Percentiles rank a stretch among this genome's conserved stretches.
Conservation (phyloP, 2,329 filamentous ascomycete genomes). For the Lasiodiplodia sp. region DNA sequence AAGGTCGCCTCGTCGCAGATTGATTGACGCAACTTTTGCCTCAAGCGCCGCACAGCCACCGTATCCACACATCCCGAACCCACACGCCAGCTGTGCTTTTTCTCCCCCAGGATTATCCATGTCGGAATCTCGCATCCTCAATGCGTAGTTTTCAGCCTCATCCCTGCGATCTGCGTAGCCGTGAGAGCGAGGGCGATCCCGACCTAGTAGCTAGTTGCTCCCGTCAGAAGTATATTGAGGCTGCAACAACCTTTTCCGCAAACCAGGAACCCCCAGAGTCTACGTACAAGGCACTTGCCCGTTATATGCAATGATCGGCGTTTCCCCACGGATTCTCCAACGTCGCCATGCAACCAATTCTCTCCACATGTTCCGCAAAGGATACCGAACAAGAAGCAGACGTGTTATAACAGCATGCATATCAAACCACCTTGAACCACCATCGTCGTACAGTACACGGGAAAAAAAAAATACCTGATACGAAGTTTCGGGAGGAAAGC, state of each 20-base stretch:
- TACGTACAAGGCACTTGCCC: background rate
- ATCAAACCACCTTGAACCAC: background rate
- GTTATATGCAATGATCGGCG: background rate
- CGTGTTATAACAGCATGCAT: background rate
- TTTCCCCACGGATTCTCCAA: background rate
- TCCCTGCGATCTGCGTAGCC: slow-evolving; percentile 7
- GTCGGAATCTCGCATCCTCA: background rate
- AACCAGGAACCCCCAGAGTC: background rate
- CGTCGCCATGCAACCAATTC: background rate
- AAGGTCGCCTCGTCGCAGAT: background rate
- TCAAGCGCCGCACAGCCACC: background rate
- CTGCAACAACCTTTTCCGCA: background rate
- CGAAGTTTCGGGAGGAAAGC: background rate
- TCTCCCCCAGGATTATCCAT: background rate
- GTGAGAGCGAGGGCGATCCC: background rate
- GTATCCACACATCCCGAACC: background rate
- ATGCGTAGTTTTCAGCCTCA: background rate
- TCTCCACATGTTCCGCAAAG: background rate
- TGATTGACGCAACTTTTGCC: background rate
- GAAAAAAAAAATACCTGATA: background rate
- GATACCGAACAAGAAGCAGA: background rate
- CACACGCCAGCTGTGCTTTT: background rate
- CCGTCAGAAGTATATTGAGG: background rate
- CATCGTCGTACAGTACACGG: background rate
- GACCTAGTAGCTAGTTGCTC: background rate